Percentiles rank a stretch among this genome's conserved stretches.
These are phyloP conservation scores for Hirsutella thompsonii DNA, from an alignment of 2,329 filamentous ascomycete genomes.

Conservation along the genomic window DNA sequence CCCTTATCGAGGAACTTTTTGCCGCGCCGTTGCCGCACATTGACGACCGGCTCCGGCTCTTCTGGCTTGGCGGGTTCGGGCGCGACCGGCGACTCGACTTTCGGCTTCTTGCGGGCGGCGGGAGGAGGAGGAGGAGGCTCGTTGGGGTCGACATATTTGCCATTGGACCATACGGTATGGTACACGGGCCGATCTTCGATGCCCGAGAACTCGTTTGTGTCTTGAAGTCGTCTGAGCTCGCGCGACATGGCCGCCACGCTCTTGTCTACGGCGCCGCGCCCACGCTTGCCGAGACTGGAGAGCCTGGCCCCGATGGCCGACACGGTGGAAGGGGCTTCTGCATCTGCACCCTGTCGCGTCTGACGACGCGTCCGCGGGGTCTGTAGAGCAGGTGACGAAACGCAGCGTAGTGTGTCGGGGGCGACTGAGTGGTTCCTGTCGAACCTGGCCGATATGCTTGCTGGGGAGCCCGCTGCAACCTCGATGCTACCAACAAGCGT, in stretches of 20 bases:
- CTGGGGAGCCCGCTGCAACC: constrained; percentile 8
- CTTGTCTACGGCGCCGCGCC: constrained; percentile 39
- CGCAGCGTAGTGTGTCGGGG: background rate
- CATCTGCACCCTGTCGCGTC: constrained; percentile 23
- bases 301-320: constrained; percentile 33
- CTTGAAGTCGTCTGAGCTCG: constrained; percentile 45
- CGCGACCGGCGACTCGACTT: constrained; percentile 9
- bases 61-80: constrained; percentile 20
- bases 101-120: constrained; percentile 19
- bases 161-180: constrained; percentile 51
- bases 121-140: constrained; percentile 23
- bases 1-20: constrained; percentile 78
- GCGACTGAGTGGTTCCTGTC: background rate
- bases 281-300: constrained; percentile 47
- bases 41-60: constrained; percentile 24
- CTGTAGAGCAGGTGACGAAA: background rate
- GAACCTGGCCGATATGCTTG: background rate
- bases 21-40: constrained; percentile 29
- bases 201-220: constrained; percentile 49
- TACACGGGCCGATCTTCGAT: constrained; percentile 45
- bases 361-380: constrained; percentile 18
- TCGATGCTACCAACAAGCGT: constrained; percentile 15
- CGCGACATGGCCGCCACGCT: constrained; percentile 34
- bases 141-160: constrained; percentile 42
- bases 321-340: constrained; percentile 20